phyloP scores from a whole-genome alignment of 2,329 filamentous ascomycete species.

The Stemphylium lycopersici region DNA sequence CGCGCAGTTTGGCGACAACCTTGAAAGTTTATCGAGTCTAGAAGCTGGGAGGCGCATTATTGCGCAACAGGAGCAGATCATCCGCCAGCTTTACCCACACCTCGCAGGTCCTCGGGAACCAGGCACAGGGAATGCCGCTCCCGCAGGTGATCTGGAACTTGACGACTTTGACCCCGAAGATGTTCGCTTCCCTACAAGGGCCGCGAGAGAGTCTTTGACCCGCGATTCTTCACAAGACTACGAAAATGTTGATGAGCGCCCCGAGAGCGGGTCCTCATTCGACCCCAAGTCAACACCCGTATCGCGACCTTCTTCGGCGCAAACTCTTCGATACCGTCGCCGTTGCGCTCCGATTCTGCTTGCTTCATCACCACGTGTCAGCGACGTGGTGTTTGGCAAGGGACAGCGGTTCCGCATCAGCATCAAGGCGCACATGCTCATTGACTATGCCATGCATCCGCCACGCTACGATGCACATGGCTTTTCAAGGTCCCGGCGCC shows the following conservation, averaged over 20 bases:
- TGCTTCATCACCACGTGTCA: constrained; percentile 52
- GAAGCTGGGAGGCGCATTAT: constrained; percentile 49
- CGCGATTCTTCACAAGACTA: constrained; percentile 27
- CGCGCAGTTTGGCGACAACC: constrained; percentile 35
- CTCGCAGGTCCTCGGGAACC: constrained; percentile 37
- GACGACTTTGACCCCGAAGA: constrained; percentile 50
- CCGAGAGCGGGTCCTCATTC: constrained; percentile 22
- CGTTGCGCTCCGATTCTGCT: constrained; percentile 56
- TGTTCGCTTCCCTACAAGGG: constrained; percentile 40
- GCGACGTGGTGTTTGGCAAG: constrained; percentile 52
- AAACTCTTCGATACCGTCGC: constrained; percentile 54
- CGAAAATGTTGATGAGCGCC: constrained; percentile 22
- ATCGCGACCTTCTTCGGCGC: constrained; percentile 40
- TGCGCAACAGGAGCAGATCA: constrained; percentile 56
- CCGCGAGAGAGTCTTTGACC: constrained; percentile 16
- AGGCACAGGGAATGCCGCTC: constrained; percentile 14
- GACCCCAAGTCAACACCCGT: constrained; percentile 45
- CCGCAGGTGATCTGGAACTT: constrained; percentile 36
- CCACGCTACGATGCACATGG: constrained; percentile 53
- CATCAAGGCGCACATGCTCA: constrained; percentile 50
- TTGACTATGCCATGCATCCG: constrained; percentile 52
- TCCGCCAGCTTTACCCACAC: constrained; percentile 55
- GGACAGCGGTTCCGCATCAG: constrained; percentile 55
- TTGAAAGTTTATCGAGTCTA: constrained; percentile 39
- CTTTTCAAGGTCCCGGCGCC: constrained; percentile 38